phyloP scores from a whole-genome alignment of 768 basidiomycete genomes.

The Jaapia argillacea region DNA sequence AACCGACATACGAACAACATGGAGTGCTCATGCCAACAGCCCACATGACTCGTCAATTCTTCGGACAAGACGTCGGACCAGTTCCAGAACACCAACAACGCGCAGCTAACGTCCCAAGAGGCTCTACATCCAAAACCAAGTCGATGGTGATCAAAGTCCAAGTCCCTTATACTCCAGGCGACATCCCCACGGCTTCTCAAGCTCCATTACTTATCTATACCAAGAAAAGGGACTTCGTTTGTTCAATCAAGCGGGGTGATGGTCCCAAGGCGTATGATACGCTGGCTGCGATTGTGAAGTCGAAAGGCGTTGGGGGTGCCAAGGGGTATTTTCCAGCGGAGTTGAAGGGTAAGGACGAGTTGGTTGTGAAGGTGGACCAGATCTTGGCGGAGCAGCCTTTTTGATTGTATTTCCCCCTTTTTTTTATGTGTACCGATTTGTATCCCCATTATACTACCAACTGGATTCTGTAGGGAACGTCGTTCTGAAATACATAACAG shows the following conservation, averaged over 20 bases:
- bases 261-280: background rate
- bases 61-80: slow-evolving; percentile 7
- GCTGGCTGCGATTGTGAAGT: background rate
- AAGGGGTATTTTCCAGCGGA: background rate
- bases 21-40: background rate
- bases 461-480: too few relatives aligned
- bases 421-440: too few relatives aligned
- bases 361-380: background rate
- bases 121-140: background rate
- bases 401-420: too few relatives aligned
- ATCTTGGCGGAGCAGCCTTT: background rate
- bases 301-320: background rate
- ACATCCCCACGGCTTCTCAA: background rate
- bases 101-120: background rate
- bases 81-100: too few relatives aligned
- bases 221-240: background rate
- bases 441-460: too few relatives aligned
- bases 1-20: background rate
- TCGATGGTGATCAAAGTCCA: background rate
- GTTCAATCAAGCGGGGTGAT: background rate
- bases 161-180: background rate
- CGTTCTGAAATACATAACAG: too few relatives aligned
- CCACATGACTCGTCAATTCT: background rate
- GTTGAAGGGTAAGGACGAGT: background rate
- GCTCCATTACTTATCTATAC: background rate